Percentiles rank a stretch among this genome's conserved stretches.
phyloP scores from a whole-genome alignment of 805 yeast species.

The Saccharomycopsis malanga region DNA sequence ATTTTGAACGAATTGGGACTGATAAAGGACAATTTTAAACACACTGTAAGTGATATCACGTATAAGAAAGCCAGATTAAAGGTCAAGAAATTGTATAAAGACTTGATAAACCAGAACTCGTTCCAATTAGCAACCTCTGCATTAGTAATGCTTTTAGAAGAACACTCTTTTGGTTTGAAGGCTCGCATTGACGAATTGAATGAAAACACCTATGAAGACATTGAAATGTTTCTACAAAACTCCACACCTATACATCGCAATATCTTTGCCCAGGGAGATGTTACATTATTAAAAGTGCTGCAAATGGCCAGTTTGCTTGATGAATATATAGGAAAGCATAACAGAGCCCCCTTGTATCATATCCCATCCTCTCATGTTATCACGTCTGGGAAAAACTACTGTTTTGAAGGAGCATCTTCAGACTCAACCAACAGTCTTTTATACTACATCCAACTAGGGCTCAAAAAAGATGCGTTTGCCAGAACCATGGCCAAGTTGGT shows the following conservation, averaged over 20 bases:
- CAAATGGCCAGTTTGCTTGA: no score
- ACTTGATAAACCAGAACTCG: conserved; percentile 32
- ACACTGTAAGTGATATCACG: conserved; percentile 29
- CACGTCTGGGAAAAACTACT: conserved; percentile 32
- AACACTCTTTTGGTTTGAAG: conserved; percentile 45
- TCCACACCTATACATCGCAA: no score
- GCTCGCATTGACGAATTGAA: conserved; percentile 53
- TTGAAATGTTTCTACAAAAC: conserved; percentile 30
- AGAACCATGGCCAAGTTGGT: conserved; percentile 40
- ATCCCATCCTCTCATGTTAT: conserved; percentile 35
- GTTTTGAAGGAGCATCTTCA: conserved; percentile 31
- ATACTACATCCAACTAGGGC: conserved; percentile 52
- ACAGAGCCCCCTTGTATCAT: background rate
- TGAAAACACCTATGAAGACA: conserved; percentile 33
- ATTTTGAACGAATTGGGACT: conserved; percentile 27
- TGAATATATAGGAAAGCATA: no score
- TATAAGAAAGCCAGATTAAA: conserved; percentile 42
- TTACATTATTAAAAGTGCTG: no score
- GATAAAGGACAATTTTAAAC: conserved; percentile 27
- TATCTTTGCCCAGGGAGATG: conserved; percentile 48
- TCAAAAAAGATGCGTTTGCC: conserved; percentile 30
- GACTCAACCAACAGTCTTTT: conserved; percentile 50
- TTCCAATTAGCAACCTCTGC: conserved; percentile 44
- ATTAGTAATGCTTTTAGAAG: conserved; percentile 46
- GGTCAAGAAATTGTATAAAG: conserved; percentile 41